Evolutionary conservation across 768 basidiomycete species (phyloP).

Genomic region (Pilatotrama ljubarskyi): DNA sequence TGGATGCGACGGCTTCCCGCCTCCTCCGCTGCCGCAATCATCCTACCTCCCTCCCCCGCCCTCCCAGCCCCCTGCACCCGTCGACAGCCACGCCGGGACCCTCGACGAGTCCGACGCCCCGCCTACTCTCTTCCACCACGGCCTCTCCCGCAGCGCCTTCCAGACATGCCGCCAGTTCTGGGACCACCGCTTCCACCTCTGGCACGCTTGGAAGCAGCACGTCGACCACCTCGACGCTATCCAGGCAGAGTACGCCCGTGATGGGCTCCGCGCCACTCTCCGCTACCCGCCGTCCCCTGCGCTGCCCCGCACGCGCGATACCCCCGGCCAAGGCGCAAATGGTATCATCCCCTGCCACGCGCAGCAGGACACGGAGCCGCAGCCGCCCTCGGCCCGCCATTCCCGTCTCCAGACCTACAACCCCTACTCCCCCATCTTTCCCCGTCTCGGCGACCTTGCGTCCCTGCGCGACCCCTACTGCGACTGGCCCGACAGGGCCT

Average conservation of each 20-base stretch:
- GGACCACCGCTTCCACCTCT: constrained; percentile 4
- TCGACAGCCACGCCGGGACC: not conserved
- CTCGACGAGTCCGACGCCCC: not conserved
- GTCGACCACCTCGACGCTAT: constrained; percentile 6
- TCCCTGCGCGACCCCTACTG: constrained; percentile 9
- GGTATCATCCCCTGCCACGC: not conserved
- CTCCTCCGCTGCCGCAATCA: not conserved
- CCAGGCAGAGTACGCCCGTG: constrained; percentile 1
- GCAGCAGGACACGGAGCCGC: not conserved
- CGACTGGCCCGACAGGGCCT: constrained; percentile 12
- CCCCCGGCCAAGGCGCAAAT: not conserved
- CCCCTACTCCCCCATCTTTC: constrained; percentile 12
- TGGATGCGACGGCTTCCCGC: constrained; percentile 3
- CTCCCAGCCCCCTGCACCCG: not conserved
- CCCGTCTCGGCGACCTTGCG: constrained; percentile 10
- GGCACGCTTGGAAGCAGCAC: not conserved
- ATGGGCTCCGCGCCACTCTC: not conserved
- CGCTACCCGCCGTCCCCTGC: constrained; percentile 1
- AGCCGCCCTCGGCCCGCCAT: not conserved
- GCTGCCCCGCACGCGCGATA: constrained; percentile 2
- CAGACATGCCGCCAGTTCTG: not conserved
- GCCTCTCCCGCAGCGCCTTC: constrained; percentile 3
- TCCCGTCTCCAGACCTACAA: not conserved
- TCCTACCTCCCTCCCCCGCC: not conserved
- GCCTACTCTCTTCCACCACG: constrained; percentile 1